Conservation (phyloP, 2,329 filamentous ascomycete species). For the Geosmithia morbida region DNA sequence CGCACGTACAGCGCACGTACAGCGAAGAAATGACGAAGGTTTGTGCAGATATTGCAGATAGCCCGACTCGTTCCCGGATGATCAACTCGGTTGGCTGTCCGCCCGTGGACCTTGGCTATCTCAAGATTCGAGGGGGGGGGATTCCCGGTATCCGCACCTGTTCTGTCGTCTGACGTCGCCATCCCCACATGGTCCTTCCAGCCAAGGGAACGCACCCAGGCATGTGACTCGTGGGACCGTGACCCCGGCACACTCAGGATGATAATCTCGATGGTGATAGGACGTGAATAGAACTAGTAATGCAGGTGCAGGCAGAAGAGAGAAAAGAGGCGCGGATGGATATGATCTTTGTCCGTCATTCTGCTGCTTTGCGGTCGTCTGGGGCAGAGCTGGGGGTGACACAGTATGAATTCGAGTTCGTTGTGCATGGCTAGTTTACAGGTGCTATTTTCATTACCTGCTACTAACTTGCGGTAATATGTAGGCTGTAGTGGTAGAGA, state of each 20-base stretch:
- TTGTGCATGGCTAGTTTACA: background rate
- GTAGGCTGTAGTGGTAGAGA: too few species aligned
- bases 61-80: too few species aligned
- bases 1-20: too few species aligned
- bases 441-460: background rate
- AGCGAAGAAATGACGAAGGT: too few species aligned
- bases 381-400: background rate
- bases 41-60: too few species aligned
- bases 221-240: background rate
- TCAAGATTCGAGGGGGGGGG: background rate
- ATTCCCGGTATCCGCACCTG: background rate
- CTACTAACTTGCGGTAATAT: background rate
- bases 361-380: too few species aligned
- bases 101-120: background rate
- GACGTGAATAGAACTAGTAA: background rate
- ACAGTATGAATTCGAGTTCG: background rate
- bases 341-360: too few species aligned
- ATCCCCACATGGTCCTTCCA: background rate
- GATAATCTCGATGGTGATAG: background rate
- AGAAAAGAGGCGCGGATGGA: background rate
- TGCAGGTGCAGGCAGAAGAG: background rate
- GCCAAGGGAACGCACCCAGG: background rate
- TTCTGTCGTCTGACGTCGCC: conserved; percentile 1
- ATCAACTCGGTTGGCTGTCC: background rate
- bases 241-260: background rate